Conservation (phyloP, 2,329 filamentous ascomycete species). For the Blumeria hordei region DNA sequence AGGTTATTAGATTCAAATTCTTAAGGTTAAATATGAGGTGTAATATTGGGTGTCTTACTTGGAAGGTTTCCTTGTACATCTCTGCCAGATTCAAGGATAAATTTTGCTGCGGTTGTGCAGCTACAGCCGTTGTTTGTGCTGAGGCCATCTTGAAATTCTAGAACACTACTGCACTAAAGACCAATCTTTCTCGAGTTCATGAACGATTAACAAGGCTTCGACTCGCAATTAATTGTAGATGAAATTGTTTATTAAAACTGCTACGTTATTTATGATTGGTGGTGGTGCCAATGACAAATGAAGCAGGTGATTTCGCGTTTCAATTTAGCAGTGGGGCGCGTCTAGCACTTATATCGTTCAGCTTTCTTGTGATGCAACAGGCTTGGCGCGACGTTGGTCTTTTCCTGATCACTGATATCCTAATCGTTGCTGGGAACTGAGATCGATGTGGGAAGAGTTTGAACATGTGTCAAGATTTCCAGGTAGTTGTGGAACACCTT, state of each 20-base stretch:
- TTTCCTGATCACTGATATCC: constrained; percentile 2
- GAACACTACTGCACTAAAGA: constrained; percentile 16
- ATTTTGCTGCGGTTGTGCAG: constrained; percentile 32
- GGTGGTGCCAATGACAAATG: constrained; percentile 2
- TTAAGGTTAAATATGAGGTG: background rate
- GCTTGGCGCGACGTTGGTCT: constrained; percentile 13
- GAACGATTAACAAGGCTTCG: constrained; percentile 3
- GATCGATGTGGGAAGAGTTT: no score
- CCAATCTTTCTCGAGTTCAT: constrained; percentile 10
- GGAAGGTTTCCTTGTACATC: constrained; percentile 50
- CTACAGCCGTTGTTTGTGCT: constrained; percentile 45
- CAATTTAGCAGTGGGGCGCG: constrained; percentile 8
- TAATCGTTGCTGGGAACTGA: no score
- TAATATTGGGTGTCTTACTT: constrained; percentile 24
- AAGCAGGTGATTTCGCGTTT: constrained; percentile 8
- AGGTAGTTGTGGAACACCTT: no score
- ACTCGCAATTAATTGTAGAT: constrained; percentile 6
- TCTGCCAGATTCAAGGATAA: constrained; percentile 40
- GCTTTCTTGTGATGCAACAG: constrained; percentile 12
- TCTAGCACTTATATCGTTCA: constrained; percentile 12
- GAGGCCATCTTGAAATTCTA: constrained; percentile 40
- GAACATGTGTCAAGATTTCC: no score
- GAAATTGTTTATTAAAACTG: constrained; percentile 3
- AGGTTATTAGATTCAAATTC: constrained; percentile 11
- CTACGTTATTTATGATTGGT: constrained; percentile 1